Conservation (phyloP, 306 rosid genomes). For the Lathyrus sativus region DNA sequence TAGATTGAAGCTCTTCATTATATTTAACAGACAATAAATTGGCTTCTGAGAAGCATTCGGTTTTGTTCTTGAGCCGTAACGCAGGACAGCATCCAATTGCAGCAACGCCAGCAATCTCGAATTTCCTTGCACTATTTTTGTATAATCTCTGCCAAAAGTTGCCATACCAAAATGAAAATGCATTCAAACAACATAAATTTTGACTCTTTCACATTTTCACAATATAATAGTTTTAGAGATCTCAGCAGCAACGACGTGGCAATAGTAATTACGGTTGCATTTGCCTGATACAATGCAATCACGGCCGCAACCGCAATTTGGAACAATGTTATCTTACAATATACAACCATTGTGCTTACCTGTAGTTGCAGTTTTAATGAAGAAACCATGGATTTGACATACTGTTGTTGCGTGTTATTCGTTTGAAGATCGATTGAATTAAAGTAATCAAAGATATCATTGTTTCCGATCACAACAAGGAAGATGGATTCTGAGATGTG, state of each 20-base stretch:
- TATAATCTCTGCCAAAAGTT: conserved; percentile 54
- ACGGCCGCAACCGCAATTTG: background rate
- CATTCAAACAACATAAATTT: background rate
- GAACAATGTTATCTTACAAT: background rate
- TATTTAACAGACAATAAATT: conserved; percentile 46
- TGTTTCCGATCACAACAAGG: conserved; percentile 68
- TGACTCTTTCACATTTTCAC: too few species aligned
- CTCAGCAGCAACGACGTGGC: too few species aligned
- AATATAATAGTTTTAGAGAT: too few species aligned
- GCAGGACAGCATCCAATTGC: conserved; percentile 81
- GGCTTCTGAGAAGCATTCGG: conserved; percentile 56
- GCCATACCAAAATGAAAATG: background rate
- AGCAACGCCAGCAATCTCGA: conserved; percentile 58
- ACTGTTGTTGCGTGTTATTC: conserved; percentile 51
- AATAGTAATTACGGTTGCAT: too few species aligned
- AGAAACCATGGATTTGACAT: conserved; percentile 50
- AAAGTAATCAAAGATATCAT: conserved; percentile 69
- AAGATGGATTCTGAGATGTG: conserved; percentile 66
- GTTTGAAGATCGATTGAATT: conserved; percentile 42
- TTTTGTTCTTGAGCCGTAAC: conserved; percentile 50
- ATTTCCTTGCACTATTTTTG: conserved; percentile 62
- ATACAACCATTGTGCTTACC: conserved; percentile 38
- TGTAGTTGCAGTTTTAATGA: conserved; percentile 56
- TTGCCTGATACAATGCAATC: too few species aligned
- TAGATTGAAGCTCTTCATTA: conserved; percentile 52